These are phyloP conservation scores for Polytrichum formosum DNA, from an alignment of 225 moss, liverwort and hornwort genomes.

Conservation along the genomic window DNA sequence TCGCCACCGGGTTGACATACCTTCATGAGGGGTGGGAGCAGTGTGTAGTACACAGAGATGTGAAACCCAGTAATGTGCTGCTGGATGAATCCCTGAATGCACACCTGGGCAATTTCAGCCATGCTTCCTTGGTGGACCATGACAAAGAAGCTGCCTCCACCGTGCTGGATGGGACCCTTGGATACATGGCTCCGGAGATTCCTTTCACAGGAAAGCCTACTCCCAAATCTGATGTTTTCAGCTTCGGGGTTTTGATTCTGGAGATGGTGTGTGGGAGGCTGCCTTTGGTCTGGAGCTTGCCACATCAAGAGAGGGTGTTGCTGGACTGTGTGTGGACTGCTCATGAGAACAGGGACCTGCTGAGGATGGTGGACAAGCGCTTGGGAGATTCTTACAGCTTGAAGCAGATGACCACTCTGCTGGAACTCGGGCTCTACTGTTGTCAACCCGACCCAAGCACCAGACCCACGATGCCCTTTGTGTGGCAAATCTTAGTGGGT, in stretches of 20 bases:
- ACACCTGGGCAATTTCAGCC: conserved; percentile 65
- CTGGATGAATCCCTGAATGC: conserved; percentile 48
- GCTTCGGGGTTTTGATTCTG: conserved; percentile 55
- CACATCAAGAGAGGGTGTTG: conserved; percentile 34
- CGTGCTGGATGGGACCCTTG: conserved; percentile 68
- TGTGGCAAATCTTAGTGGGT: conserved; percentile 48
- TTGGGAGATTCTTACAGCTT: conserved; percentile 19
- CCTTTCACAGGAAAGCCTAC: conserved; percentile 59
- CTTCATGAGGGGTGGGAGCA: conserved; percentile 77
- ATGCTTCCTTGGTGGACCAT: conserved; percentile 54
- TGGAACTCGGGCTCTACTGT: conserved; percentile 56
- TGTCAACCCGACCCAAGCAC: conserved; percentile 52
- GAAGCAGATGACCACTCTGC: conserved; percentile 40
- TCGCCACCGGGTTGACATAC: conserved; percentile 52
- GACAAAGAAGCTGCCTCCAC: conserved; percentile 55
- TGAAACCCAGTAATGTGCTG: conserved; percentile 74
- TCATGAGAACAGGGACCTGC: conserved; percentile 32
- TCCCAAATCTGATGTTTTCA: conserved; percentile 64
- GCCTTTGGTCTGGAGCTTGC: conserved; percentile 39
- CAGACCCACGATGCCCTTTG: conserved; percentile 54
- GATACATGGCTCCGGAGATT: conserved; percentile 72
- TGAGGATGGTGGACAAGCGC: conserved; percentile 37
- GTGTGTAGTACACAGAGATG: conserved; percentile 67
- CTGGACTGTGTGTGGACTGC: conserved; percentile 64
- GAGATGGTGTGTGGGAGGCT: conserved; percentile 50